phyloP scores from a whole-genome alignment of 179 eudicot species.

The Gypsophila paniculata region DNA sequence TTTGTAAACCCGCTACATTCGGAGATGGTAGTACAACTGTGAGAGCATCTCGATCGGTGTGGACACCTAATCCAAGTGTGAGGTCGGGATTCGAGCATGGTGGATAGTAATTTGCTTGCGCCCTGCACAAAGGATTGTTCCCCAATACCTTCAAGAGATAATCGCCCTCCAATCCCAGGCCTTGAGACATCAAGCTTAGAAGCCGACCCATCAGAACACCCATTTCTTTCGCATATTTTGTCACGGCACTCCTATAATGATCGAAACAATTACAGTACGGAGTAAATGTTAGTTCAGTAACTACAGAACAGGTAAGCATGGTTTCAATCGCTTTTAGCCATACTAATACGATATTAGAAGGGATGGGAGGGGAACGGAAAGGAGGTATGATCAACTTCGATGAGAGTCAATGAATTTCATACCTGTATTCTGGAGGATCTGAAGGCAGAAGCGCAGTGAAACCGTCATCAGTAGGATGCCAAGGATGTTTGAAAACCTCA shows the following conservation, averaged over 20 bases:
- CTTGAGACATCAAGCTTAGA: conserved; percentile 30
- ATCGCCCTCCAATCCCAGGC: conserved; percentile 31
- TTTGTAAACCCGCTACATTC: conserved; percentile 30
- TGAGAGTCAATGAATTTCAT: not conserved
- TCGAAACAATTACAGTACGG: too few species aligned
- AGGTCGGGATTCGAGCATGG: conserved; percentile 37
- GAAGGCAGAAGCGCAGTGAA: conserved; percentile 23
- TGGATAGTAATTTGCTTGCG: conserved; percentile 37
- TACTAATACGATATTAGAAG: too few species aligned
- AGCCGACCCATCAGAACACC: conserved; percentile 24
- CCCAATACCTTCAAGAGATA: conserved; percentile 20
- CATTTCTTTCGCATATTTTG: conserved; percentile 30
- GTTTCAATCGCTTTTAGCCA: too few species aligned
- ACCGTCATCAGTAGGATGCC: conserved; percentile 28
- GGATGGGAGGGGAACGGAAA: too few species aligned
- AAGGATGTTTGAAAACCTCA: conserved; percentile 26
- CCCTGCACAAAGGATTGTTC: conserved; percentile 19
- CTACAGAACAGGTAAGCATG: too few species aligned
- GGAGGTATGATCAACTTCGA: not conserved
- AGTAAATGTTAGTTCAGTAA: too few species aligned
- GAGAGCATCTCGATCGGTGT: conserved; percentile 33
- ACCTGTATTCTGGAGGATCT: conserved; percentile 26
- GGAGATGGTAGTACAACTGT: conserved; percentile 25
- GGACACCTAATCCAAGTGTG: conserved; percentile 33
- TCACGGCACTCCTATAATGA: conserved; percentile 9